Percentiles rank a stretch among this genome's conserved stretches.
These are phyloP conservation scores for Candida tetrigidarum DNA, from an alignment of 1,139 yeast genomes.

Conservation along the genomic window DNA sequence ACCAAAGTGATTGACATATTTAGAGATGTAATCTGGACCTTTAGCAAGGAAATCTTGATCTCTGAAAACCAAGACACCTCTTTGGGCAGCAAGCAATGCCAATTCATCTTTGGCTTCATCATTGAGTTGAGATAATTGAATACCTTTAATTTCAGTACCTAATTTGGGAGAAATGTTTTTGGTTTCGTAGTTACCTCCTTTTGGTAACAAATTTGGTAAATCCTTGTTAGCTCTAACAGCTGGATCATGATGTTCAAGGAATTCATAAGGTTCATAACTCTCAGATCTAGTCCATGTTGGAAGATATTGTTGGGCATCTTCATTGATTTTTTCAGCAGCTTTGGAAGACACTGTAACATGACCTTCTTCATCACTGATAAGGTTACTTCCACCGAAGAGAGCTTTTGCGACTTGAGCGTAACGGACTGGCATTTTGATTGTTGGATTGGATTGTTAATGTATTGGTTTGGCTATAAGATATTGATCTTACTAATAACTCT, in stretches of 20 bases:
- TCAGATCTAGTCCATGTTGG: slow-evolving; percentile 56
- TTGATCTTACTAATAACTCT: too few species aligned
- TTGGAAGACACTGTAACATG: slow-evolving; percentile 26
- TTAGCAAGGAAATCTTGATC: slow-evolving; percentile 63
- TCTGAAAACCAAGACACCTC: slow-evolving; percentile 72
- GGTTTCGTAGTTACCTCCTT: slow-evolving; percentile 29
- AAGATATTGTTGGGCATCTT: slow-evolving; percentile 41
- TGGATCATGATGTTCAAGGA: slow-evolving; percentile 55
- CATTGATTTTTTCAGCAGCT: slow-evolving; percentile 18
- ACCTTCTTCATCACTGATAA: slow-evolving; percentile 22
- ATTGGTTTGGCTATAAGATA: not conserved
- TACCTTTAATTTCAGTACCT: slow-evolving; percentile 64
- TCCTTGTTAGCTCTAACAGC: slow-evolving; percentile 61
- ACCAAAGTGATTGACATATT: slow-evolving; percentile 68
- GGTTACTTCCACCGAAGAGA: slow-evolving; percentile 17
- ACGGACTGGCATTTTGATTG: slow-evolving; percentile 19
- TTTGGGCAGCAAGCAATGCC: slow-evolving; percentile 64
- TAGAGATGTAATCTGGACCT: slow-evolving; percentile 57
- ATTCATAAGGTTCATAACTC: slow-evolving; percentile 47
- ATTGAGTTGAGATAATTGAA: slow-evolving; percentile 58
- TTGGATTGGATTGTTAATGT: not conserved
- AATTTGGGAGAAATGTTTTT: slow-evolving; percentile 62
- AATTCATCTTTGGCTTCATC: slow-evolving; percentile 64
- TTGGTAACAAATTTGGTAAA: slow-evolving; percentile 53
- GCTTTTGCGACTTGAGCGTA: slow-evolving; percentile 14